phyloP scores from a whole-genome alignment of 345 rosid genomes.

The Noccaea caerulescens region DNA sequence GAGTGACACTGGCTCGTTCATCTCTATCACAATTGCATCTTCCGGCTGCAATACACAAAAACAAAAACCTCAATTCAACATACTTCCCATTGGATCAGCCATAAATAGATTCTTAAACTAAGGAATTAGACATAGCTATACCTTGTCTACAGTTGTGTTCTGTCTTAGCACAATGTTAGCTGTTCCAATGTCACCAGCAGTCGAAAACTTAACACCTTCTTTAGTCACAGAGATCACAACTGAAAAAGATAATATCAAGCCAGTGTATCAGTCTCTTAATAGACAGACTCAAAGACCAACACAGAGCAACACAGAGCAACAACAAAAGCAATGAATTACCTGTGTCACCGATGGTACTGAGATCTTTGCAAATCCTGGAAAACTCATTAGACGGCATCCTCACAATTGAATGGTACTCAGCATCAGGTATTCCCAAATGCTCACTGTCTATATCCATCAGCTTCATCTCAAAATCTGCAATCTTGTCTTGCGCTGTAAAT shows the following conservation, averaged over 20 bases:
- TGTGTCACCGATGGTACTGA: constrained; percentile 89
- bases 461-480: constrained; percentile 95
- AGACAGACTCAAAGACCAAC: constrained; percentile 1
- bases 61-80: constrained; percentile 7
- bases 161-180: constrained; percentile 95
- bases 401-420: constrained; percentile 93
- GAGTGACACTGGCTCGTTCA: constrained; percentile 90
- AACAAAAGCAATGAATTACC: constrained; percentile 40
- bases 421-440: constrained; percentile 96
- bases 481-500: constrained; percentile 85
- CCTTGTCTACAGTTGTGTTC: constrained; percentile 92
- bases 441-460: constrained; percentile 97
- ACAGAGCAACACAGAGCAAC: neutral
- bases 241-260: constrained; percentile 37
- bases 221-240: constrained; percentile 94
- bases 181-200: constrained; percentile 93
- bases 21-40: constrained; percentile 83
- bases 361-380: constrained; percentile 87
- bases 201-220: constrained; percentile 96
- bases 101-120: neutral
- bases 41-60: constrained; percentile 71
- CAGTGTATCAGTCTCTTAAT: neutral
- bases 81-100: constrained; percentile 13
- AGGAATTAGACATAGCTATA: constrained; percentile 5
- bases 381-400: constrained; percentile 91